Conservation (phyloP, 2,329 filamentous ascomycete species). For the Neonectria coccinea region DNA sequence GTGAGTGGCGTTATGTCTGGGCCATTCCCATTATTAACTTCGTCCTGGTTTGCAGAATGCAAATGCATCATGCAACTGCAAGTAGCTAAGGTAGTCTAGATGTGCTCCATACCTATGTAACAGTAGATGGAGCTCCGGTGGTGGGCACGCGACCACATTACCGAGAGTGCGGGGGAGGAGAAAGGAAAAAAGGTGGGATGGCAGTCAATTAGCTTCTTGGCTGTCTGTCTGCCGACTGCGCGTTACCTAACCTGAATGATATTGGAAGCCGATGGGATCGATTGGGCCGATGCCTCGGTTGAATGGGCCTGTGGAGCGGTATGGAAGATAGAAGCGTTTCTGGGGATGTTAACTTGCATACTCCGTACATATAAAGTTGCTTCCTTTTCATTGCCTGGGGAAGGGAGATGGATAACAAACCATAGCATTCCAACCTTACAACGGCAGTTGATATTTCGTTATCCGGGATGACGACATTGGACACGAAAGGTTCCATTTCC, state of each 20-base stretch:
- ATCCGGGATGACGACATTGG: not conserved
- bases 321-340: too few species aligned
- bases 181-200: constrained; percentile 7
- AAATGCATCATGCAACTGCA: constrained; percentile 3
- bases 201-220: not conserved
- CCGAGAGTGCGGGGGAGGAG: constrained; percentile 5
- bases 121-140: not conserved
- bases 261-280: not conserved
- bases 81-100: not conserved
- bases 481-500: not conserved
- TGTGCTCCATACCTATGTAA: not conserved
- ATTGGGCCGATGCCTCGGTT: too few species aligned
- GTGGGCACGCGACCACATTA: constrained; percentile 13
- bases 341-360: too few species aligned
- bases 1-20: not conserved
- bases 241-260: too few species aligned
- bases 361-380: too few species aligned
- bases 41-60: too few species aligned
- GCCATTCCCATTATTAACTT: not conserved
- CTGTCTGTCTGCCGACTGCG: not conserved
- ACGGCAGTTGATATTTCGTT: not conserved
- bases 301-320: too few species aligned
- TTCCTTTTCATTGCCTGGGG: not conserved
- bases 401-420: not conserved
- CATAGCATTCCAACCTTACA: not conserved